phyloP scores from a whole-genome alignment of 441 rosid genomes.

The Croton laevigatus region DNA sequence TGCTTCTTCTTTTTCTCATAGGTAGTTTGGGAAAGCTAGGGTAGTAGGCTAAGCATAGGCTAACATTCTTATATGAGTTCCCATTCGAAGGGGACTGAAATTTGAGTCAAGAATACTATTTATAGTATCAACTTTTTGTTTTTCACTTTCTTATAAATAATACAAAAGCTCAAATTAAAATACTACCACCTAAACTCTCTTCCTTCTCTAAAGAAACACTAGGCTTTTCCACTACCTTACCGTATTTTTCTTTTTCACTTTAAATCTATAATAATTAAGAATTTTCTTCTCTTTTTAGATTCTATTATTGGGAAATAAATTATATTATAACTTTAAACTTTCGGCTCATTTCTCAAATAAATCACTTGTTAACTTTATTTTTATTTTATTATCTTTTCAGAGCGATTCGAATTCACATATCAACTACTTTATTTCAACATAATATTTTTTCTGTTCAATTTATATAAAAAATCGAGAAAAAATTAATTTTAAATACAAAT shows the following conservation, averaged over 20 bases:
- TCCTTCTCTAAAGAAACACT: not conserved
- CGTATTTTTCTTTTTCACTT: not conserved
- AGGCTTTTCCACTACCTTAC: not conserved
- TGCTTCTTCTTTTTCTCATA: not conserved
- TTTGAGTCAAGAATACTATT: conserved; percentile 9
- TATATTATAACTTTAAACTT: not conserved
- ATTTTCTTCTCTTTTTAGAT: not conserved
- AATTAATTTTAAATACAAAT: too few species aligned
- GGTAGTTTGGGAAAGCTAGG: not conserved
- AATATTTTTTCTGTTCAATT: too few species aligned
- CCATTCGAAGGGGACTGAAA: conserved; percentile 22
- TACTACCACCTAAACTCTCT: not conserved
- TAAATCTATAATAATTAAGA: not conserved
- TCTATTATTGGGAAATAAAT: not conserved
- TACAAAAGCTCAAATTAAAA: not conserved
- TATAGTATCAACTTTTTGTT: conserved; percentile 19
- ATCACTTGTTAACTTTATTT: too few species aligned
- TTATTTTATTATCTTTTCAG: too few species aligned
- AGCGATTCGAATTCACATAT: too few species aligned
- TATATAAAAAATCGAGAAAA: too few species aligned
- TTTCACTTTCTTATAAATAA: not conserved
- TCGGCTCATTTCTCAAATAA: not conserved
- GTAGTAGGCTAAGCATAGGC: conserved; percentile 15
- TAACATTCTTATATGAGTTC: conserved; percentile 16
- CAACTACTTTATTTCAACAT: too few species aligned